A percentile compares a stretch with the other conserved stretches of the same genome.
Evolutionary conservation across 345 rosid genomes (phyloP).

Genomic region (Camelina sativa): DNA sequence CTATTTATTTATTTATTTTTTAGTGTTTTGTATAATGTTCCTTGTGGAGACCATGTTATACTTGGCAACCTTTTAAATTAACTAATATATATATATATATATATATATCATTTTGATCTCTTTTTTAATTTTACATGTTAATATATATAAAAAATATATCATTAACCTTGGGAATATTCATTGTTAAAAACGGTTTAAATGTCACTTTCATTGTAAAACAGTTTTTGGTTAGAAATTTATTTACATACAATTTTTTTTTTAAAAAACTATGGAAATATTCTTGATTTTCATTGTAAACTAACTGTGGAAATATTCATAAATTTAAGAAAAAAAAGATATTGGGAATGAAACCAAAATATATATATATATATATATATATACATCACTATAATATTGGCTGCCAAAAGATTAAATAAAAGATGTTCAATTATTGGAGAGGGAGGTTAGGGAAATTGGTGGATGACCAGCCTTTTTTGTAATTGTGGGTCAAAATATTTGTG

Average conservation of each 20-base stretch:
- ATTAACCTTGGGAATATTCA: not conserved
- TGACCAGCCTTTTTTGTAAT: slow-evolving; percentile 16
- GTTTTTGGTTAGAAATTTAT: no score
- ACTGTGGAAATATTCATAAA: not conserved
- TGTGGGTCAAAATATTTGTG: slow-evolving; percentile 33
- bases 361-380: not conserved
- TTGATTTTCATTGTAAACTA: not conserved
- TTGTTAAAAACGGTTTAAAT: no score
- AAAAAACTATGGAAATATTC: not conserved
- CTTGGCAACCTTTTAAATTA: not conserved
- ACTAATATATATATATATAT: not conserved
- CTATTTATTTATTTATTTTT: slow-evolving; percentile 16
- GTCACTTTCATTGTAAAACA: no score
- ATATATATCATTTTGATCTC: not conserved
- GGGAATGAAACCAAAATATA: not conserved
- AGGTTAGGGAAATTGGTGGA: slow-evolving; percentile 6
- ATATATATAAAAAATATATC: not conserved
- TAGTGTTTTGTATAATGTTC: slow-evolving; percentile 17
- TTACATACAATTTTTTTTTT: no score
- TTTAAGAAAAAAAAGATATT: not conserved
- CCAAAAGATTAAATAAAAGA: not conserved
- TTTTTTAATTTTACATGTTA: not conserved
- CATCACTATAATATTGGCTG: not conserved
- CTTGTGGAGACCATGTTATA: slow-evolving; percentile 1
- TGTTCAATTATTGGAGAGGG: slow-evolving; percentile 38